Percentiles rank a stretch among this genome's conserved stretches.
Conservation (phyloP, 2,329 filamentous ascomycete genomes). For the Pseudogymnoascus sp. region DNA sequence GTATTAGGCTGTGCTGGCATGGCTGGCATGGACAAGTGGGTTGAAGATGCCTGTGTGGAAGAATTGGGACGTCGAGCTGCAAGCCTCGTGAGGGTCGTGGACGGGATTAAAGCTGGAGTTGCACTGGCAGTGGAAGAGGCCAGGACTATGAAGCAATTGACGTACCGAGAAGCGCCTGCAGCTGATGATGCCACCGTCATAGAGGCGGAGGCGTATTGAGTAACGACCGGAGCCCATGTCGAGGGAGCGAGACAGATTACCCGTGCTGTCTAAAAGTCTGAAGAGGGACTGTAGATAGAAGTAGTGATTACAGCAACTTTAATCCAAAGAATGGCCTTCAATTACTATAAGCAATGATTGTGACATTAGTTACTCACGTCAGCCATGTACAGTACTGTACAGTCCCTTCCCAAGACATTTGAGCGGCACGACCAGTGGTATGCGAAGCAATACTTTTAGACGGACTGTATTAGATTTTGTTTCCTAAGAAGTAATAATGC, state of each 20-base stretch:
- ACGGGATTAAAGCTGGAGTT: slow-evolving; percentile 67
- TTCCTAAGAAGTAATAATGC: background rate
- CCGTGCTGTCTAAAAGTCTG: too few relatives aligned
- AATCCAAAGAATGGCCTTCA: too few relatives aligned
- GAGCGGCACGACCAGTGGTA: background rate
- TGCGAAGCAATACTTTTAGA: background rate
- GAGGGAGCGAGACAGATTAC: background rate
- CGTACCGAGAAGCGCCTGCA: background rate
- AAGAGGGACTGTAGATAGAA: too few relatives aligned
- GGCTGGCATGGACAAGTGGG: slow-evolving; percentile 72
- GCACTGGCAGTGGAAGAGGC: slow-evolving; percentile 13
- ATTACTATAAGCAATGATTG: too few relatives aligned
- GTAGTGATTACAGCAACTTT: too few relatives aligned
- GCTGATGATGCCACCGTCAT: background rate
- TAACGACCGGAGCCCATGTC: background rate
- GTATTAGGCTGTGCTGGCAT: slow-evolving; percentile 88
- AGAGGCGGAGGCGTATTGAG: background rate
- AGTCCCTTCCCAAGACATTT: too few relatives aligned
- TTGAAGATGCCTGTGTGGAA: slow-evolving; percentile 59
- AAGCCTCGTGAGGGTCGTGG: slow-evolving; percentile 57
- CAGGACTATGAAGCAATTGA: background rate
- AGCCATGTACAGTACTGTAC: too few relatives aligned
- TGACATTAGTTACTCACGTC: too few relatives aligned
- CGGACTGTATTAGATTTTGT: background rate
- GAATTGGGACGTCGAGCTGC: slow-evolving; percentile 52